Base-by-base conservation (phyloP, 129 eudicot genomes). In the Silybum marianum region DNA sequence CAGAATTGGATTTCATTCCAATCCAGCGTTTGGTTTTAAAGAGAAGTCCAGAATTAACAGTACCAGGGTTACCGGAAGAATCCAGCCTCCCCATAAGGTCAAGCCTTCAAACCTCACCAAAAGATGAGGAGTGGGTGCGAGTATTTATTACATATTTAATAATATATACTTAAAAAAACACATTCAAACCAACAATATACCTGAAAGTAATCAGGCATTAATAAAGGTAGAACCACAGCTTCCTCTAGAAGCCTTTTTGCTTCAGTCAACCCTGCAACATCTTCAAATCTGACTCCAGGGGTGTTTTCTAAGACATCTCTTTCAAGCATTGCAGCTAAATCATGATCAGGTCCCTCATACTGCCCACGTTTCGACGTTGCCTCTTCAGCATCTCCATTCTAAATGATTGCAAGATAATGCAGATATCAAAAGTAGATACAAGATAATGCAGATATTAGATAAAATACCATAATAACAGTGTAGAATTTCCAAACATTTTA, bases 151-250 rank as follows among this genome's bases (percentile, higher is more conserved):
- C 16, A 16, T 76, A 80, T 69, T 38, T 28, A 75, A 54, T 23
- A 23, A 48, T 14, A 48, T 48, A 48, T 14, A 48, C 62, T 4
- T 48, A 13, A 48, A 48, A 48, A 48, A 65, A 65, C 30, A 65
- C 5, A 65, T 65, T 40, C 65, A 22, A 14, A 73, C 77, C 30
- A 73, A 72, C 4, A 0, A 72, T 30, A 76, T 86, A 95, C 98
- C 98, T 96, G 99, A 80, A 96, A 96, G 86, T 96, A 96, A 39
- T 96, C 99, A 58, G 99, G 99, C 99, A 96, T 96, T 91, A 93
- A 90, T 63, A 96, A 74, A 19, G 99, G 99, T 83, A 96, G 98
- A 81, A 96, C 99, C 73, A 96, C 99, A 81, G 98, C 99, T 91
- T 83, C 86, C 48, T 83, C 86, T 78, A 83, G 87, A 84, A 96